Conservation (phyloP, 805 yeast species). For the Candida dendrica region DNA sequence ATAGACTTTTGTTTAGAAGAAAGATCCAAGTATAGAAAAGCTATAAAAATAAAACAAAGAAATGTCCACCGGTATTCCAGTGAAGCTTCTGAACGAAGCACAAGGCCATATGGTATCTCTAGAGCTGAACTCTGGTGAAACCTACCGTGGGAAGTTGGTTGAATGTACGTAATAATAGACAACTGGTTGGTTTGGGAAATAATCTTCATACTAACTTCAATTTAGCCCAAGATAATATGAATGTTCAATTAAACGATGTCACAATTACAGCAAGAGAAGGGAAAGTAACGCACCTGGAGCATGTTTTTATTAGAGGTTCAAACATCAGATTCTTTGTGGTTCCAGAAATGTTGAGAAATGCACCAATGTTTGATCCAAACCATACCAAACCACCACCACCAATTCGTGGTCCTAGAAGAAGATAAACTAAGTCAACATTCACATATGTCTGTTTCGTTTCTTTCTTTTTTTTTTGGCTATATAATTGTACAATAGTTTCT, state of each 20-base stretch:
- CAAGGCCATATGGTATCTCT: constrained; percentile 81
- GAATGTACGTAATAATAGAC: constrained; percentile 40
- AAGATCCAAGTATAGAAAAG: not conserved
- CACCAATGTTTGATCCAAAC: constrained; percentile 74
- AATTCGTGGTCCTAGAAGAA: constrained; percentile 49
- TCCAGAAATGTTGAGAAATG: constrained; percentile 82
- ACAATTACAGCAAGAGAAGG: constrained; percentile 76
- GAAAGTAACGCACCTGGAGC: constrained; percentile 64
- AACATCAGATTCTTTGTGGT: constrained; percentile 77
- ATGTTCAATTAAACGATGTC: constrained; percentile 77
- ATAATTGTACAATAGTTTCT: not conserved
- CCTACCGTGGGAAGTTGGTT: constrained; percentile 78
- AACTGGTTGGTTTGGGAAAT: too few relatives aligned
- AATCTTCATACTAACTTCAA: constrained; percentile 11
- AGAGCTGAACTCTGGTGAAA: constrained; percentile 79
- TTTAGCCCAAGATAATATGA: constrained; percentile 79
- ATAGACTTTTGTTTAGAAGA: not conserved
- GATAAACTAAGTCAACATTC: constrained; percentile 8
- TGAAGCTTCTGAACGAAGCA: constrained; percentile 80
- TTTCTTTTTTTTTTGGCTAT: not conserved
- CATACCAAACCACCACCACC: constrained; percentile 65
- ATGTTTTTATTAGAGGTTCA: constrained; percentile 87
- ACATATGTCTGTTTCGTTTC: too few relatives aligned
- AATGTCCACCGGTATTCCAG: constrained; percentile 61
- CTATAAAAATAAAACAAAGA: not conserved